A percentile compares a stretch with the other conserved stretches of the same genome.
phyloP scores from a whole-genome alignment of 2,329 filamentous ascomycete species.

The Fusarium tanahbumbuense region DNA sequence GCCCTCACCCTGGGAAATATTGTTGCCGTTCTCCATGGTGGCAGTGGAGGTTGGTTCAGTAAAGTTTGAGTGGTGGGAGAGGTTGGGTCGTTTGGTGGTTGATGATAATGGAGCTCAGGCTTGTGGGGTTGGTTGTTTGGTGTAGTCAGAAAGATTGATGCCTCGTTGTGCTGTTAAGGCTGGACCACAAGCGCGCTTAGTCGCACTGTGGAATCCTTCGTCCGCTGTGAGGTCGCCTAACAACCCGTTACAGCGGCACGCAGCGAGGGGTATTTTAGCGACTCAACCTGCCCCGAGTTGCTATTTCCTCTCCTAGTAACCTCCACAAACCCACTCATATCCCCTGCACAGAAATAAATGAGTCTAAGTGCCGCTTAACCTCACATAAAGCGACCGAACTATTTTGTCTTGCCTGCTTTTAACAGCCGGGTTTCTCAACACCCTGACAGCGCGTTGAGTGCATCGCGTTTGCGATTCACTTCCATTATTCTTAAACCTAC shows the following conservation, averaged over 20 bases:
- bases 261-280: conserved; percentile 39
- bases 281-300: background rate
- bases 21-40: conserved; percentile 80
- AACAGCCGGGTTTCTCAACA: background rate
- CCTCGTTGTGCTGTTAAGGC: conserved; percentile 41
- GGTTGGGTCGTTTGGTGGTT: conserved; percentile 21
- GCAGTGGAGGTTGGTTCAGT: background rate
- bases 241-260: conserved; percentile 33
- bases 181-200: conserved; percentile 5
- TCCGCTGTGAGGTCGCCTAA: conserved; percentile 31
- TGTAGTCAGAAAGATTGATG: conserved; percentile 36
- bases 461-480: conserved; percentile 1
- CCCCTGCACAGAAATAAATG: background rate
- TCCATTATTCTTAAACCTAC: background rate
- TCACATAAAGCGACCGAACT: background rate
- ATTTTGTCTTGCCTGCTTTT: background rate
- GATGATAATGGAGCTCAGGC: conserved; percentile 29
- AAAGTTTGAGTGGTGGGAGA: conserved; percentile 16
- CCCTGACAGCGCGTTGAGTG: conserved; percentile 37
- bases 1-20: conserved; percentile 72
- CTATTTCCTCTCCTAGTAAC: conserved; percentile 15
- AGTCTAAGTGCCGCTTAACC: background rate
- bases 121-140: conserved; percentile 29
- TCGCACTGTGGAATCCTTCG: conserved; percentile 41
- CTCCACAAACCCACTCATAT: conserved; percentile 12